Evolutionary conservation across 2,329 filamentous ascomycete species (phyloP).

Genomic region (Tympanopsis confertula): DNA sequence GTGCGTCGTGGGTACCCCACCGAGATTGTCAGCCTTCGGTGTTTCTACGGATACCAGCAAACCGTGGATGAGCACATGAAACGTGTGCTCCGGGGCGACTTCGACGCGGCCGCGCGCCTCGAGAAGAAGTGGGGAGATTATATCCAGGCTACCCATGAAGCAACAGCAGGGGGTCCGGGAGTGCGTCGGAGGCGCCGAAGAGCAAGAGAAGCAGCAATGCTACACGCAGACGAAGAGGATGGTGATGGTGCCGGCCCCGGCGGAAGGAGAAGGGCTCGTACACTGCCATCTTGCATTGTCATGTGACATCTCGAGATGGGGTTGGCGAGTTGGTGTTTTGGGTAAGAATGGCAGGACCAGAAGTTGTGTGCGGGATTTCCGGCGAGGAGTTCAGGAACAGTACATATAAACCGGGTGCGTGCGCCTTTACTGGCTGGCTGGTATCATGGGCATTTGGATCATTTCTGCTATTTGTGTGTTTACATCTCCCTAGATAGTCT

Average conservation of each 20-base stretch:
- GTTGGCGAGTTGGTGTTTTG: not conserved
- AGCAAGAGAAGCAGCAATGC: constrained; percentile 68
- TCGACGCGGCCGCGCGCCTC: constrained; percentile 60
- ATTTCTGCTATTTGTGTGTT: not conserved
- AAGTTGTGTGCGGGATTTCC: not conserved
- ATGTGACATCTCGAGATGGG: constrained; percentile 37
- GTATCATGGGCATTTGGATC: not conserved
- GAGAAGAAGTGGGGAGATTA: constrained; percentile 88
- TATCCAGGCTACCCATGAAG: constrained; percentile 86
- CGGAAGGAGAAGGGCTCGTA: constrained; percentile 45
- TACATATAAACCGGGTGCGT: not conserved
- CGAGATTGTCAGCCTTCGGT: constrained; percentile 77
- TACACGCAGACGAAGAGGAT: constrained; percentile 73
- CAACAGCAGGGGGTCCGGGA: constrained; percentile 54
- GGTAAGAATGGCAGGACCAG: not conserved
- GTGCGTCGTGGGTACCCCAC: constrained; percentile 47
- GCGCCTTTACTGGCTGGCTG: not conserved
- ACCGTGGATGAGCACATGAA: constrained; percentile 90
- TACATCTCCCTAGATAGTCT: not conserved
- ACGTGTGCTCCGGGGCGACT: constrained; percentile 68
- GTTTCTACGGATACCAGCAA: constrained; percentile 90
- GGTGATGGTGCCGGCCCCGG: constrained; percentile 37
- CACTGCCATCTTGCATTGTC: constrained; percentile 42
- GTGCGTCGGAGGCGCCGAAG: constrained; percentile 61
- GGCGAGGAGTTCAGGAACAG: not conserved